Evolutionary conservation across 345 rosid genomes (phyloP).

Genomic region (Citrus hindsii): DNA sequence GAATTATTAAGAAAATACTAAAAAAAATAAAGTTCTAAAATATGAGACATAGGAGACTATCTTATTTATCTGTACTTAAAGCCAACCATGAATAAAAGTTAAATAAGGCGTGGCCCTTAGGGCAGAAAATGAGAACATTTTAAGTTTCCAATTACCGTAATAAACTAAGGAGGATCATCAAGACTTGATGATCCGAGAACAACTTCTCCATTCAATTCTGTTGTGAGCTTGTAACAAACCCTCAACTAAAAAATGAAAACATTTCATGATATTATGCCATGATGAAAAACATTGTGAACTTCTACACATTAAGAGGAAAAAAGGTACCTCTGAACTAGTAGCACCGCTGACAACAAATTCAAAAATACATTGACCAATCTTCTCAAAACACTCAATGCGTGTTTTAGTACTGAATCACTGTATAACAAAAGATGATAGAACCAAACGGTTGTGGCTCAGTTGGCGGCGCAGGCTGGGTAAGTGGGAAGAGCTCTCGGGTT

Average conservation of each 20-base stretch:
- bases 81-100: background rate
- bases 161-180: constrained; percentile 94
- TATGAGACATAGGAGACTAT: too few relatives aligned
- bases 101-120: background rate
- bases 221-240: constrained; percentile 91
- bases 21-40: too few relatives aligned
- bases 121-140: background rate
- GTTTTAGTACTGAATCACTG: constrained; percentile 85
- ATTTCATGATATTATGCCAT: background rate
- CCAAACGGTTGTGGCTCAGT: too few relatives aligned
- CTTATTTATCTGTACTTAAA: too few relatives aligned
- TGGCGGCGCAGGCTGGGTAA: too few relatives aligned
- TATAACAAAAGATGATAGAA: too few relatives aligned
- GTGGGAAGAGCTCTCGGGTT: too few relatives aligned
- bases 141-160: constrained; percentile 48
- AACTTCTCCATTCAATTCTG: constrained; percentile 80
- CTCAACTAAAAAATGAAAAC: constrained; percentile 53
- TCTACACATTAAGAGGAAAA: background rate
- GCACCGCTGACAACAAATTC: constrained; percentile 91
- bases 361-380: constrained; percentile 86
- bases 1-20: too few relatives aligned
- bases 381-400: constrained; percentile 84
- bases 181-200: constrained; percentile 88
- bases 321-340: constrained; percentile 77
- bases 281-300: background rate